Conservation (phyloP, 208 protist species). For the Trypanosoma lewisi region DNA sequence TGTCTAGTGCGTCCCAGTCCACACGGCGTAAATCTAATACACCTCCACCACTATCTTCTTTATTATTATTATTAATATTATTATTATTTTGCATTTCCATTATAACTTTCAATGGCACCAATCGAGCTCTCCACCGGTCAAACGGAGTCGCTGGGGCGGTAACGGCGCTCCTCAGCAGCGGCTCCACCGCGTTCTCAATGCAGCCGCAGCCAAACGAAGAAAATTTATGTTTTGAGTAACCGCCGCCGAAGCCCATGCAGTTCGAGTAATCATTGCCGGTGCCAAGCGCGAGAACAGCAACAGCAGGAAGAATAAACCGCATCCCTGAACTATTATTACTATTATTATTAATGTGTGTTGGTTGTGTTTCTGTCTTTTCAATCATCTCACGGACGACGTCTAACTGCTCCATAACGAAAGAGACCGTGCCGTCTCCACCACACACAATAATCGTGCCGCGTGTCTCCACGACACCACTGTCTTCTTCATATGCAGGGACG, state of each 20-base stretch:
- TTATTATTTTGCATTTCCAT: background rate
- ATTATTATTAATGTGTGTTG: background rate
- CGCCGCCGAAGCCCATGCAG: constrained; percentile 70
- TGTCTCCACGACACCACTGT: constrained; percentile 9
- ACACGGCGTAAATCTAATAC: constrained; percentile 28
- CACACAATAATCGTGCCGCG: constrained; percentile 78
- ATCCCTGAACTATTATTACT: background rate
- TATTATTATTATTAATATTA: background rate
- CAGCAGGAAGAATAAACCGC: constrained; percentile 44
- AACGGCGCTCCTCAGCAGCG: constrained; percentile 36
- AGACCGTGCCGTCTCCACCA: constrained; percentile 84
- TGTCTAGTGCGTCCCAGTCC: constrained; percentile 44
- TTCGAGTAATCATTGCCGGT: constrained; percentile 87
- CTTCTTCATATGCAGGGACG: background rate
- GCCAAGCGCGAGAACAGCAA: constrained; percentile 71
- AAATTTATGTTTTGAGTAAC: constrained; percentile 32
- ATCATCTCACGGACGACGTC: constrained; percentile 46
- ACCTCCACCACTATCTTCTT: constrained; percentile 7
- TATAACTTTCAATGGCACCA: constrained; percentile 59
- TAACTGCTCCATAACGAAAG: constrained; percentile 75
- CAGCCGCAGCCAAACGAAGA: constrained; percentile 24
- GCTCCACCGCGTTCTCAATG: constrained; percentile 29
- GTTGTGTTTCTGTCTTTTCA: constrained; percentile 12
- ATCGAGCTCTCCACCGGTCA: constrained; percentile 64
- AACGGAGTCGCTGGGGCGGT: constrained; percentile 57